Evolutionary conservation across 305 asterid genomes (phyloP), one percentile per base, ranked within the genome.

Genomic region (Fraxinus baroniana): DNA sequence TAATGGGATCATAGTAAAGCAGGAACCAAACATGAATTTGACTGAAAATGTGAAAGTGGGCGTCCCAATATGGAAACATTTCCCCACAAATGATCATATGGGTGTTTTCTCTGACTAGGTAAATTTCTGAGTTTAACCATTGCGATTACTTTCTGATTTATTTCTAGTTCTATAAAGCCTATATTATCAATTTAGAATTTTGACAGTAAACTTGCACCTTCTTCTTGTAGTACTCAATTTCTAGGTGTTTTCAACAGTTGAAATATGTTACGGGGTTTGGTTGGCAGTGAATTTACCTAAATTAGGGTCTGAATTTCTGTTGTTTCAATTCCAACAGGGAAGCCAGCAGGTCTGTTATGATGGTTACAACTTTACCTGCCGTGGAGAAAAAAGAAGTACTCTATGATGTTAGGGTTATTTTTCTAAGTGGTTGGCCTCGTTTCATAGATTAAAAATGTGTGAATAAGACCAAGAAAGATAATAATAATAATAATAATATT

Each of bases 81-180:
- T 87, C 80, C 75, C 89, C 85, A 71, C 87, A 64, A 87, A 89
- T 85, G 94, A 90, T 82, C 86, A 81, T 66, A 91, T 81, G 91
- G 83, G 92, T 74, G 92, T 87, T 83, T 87, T 89, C 86, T 80
- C 89, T 20, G 90, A 92, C 80, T 89, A 90, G 97, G 97, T 93
- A 87, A 83, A 84, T 84, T 60, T 30, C 79, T 83, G 62, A 79
- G 33, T 70, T 0, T 75, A 49, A 33, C 44, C 10, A n/a, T 73
- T 70, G 30, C 70, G 30, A 13, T 79, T 78, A 7, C 18, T 60
- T 60, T 20, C 36, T 79, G 35, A 28, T 77, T 64, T 74, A 17
- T 81, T 18, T 77, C 76, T 73, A 26, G 39, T 77, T 80, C 71
- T 86, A 77, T 4, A 71, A 55, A 76, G 26, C 41, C 79, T 78